Base-by-base conservation (phyloP, 2,329 filamentous ascomycete species). In the Fusarium solani-melongenae region DNA sequence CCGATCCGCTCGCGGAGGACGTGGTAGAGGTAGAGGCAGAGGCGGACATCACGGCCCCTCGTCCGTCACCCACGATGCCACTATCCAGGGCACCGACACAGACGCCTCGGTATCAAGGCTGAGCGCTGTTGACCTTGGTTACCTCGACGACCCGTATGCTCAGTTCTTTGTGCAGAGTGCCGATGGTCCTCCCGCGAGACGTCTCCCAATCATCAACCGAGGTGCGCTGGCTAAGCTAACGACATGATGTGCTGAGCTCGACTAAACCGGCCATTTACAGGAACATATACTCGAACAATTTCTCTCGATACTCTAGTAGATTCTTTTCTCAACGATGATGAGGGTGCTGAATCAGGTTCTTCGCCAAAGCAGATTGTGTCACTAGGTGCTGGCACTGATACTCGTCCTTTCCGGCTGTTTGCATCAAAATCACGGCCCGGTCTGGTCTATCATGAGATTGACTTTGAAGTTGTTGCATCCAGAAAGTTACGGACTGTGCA, bases 181-280 rank as follows among this genome's bases (percentile, higher is more conserved):
- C 15, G 83, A 82, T 53, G 87, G 85, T 68, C 84, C 86, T 17
- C 78, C 86, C 2, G 85, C 90, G 14, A 89, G 93, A 73, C 88
- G 96, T 66, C 88, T 97, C 72, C 96, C 96, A 60, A 94, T 99
- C 71, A 98, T 99, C 79, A 98, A 99, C 80, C 88, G 96, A 90
- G 96, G 96, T 94, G 82, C 74, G 85, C 75, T 64, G 36, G 27
- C 27, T 51, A 39, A 14, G 15, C 29, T 27, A 41, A 51, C 46
- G 12, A 29, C 49, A 49, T 44, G 57, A 20, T 56, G 36, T 44
- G 59, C 41, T 31, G 49, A 72, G 61, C 59, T 64, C 56, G 66
- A 63, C 76, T 77, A 46, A 75, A 62, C 36, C 12, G 24, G 34
- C n/a, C 10, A 61, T 22, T 36, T 67, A 17, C 34, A 96, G 95